Evolutionary conservation across 2,329 filamentous ascomycete species (phyloP).

Genomic region (Hymenoscyphus occultus): DNA sequence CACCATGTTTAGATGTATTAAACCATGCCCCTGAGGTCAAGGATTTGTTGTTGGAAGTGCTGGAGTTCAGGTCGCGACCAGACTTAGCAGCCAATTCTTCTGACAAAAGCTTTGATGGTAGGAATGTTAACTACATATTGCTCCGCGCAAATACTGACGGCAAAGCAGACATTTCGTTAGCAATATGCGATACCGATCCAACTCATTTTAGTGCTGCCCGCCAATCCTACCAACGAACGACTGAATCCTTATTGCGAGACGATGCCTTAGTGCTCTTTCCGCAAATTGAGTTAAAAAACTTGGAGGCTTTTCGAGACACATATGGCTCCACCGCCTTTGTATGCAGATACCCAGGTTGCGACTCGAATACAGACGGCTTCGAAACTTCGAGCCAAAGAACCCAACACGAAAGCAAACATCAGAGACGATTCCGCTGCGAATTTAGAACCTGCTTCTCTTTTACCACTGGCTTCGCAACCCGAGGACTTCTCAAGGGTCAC

Average conservation of each 20-base stretch:
- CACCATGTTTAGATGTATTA: slow-evolving; percentile 1
- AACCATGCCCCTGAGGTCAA: slow-evolving; percentile 12
- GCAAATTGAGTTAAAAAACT: not conserved
- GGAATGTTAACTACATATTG: not conserved
- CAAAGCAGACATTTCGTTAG: not conserved
- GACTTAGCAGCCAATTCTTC: not conserved
- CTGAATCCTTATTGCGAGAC: slow-evolving; percentile 10
- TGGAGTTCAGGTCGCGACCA: slow-evolving; percentile 5
- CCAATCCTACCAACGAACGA: slow-evolving; percentile 10
- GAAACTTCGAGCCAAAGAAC: slow-evolving; percentile 1
- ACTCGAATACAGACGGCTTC: slow-evolving; percentile 12
- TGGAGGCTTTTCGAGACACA: slow-evolving; percentile 9
- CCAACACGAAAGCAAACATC: slow-evolving; percentile 16
- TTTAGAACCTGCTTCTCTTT: slow-evolving; percentile 11
- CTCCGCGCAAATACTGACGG: not conserved
- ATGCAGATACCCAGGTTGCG: slow-evolving; percentile 11
- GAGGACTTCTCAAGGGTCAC: slow-evolving; percentile 7
- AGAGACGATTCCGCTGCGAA: slow-evolving; percentile 10
- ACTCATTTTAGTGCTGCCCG: slow-evolving; percentile 13
- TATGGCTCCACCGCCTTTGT: slow-evolving; percentile 15
- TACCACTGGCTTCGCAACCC: slow-evolving; percentile 7
- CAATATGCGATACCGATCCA: slow-evolving; percentile 10
- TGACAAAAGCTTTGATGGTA: not conserved
- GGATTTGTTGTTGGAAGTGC: slow-evolving; percentile 2
- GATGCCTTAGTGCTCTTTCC: not conserved